Evolutionary conservation across 805 yeast species (phyloP), one percentile per base, ranked within the genome.

Genomic region (Kuraishia borneana): DNA sequence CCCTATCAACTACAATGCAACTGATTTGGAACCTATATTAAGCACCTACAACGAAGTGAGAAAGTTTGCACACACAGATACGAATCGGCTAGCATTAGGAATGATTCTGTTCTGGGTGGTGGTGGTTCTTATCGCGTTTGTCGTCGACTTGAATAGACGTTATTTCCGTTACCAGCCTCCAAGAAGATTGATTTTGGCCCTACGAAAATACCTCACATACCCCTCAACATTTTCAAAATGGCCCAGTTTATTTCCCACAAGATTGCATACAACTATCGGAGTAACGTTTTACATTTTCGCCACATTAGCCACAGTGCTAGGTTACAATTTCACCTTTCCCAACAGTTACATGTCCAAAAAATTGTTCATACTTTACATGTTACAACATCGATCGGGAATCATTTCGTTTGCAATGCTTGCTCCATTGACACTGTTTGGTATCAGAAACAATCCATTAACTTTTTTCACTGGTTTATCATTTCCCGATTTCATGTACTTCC

Each of bases 371-470:
- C 10, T 13, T 6, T 29, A 29, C 14, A 16, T 19, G 31, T 10
- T 18, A 6, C 31, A 29, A 13, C 22, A 29, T 48, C 61, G 83
- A 51, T 55, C 71, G 5, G 79, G 70, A 32, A 36, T 73, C 14
- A 54, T 70, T 51, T 53, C 69, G 2, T 52, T 71, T 26, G 71
- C 69, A 35, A 38, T 74, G 32, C 61, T 76, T 37, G 89, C 92
- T 1, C 49, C 68, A 5, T 50, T 75, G 13, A 68, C 72, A 39
- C 54, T 80, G 36, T 77, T 82, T 52, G 83, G 84, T 4, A 79
- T 80, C 21, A 61, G 92, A 45, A 83, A 83, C 51, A 83, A 80
- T 47, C 72, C 83, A 16, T 60, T 83, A 46, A 67, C 70, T 40
- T 59, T 57, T 48, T 35, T 77, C 4, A 68, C 87, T 1, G 84